phyloP scores from a whole-genome alignment of 345 rosid genomes.

The Xanthoceras sorbifolium region DNA sequence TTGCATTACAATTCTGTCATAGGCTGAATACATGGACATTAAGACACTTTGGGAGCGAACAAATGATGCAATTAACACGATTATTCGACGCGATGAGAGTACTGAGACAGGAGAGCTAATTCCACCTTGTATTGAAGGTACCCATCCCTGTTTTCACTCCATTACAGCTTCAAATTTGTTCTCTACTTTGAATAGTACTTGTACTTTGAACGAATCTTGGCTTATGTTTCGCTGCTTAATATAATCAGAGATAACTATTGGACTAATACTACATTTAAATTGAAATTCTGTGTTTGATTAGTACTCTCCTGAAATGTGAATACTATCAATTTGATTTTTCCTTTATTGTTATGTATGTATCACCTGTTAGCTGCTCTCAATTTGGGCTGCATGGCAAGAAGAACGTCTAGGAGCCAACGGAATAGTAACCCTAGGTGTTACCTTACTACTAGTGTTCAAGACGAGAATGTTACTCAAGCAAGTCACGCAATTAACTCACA shows the following conservation, averaged over 20 bases:
- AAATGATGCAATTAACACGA: slow-evolving; percentile 68
- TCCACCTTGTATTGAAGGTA: slow-evolving; percentile 83
- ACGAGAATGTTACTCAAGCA: slow-evolving; percentile 21
- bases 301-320: background rate
- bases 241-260: background rate
- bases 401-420: slow-evolving; percentile 61
- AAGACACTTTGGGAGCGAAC: slow-evolving; percentile 56
- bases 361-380: slow-evolving; percentile 63
- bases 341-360: background rate
- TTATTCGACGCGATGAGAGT: slow-evolving; percentile 59
- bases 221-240: background rate
- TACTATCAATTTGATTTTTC: slow-evolving; percentile 3
- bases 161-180: slow-evolving; percentile 14
- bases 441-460: slow-evolving; percentile 40
- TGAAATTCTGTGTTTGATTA: background rate
- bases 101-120: slow-evolving; percentile 64
- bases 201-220: background rate
- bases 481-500: slow-evolving; percentile 23
- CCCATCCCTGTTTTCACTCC: background rate
- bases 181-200: background rate
- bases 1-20: slow-evolving; percentile 23
- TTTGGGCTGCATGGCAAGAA: slow-evolving; percentile 65
- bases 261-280: background rate
- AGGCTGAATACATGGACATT: slow-evolving; percentile 69
- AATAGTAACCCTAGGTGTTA: slow-evolving; percentile 48